Evolutionary conservation across 2,329 filamentous ascomycete genomes (phyloP), one percentile per base, ranked within the genome.

Genomic region (Sarocladium kiliense): DNA sequence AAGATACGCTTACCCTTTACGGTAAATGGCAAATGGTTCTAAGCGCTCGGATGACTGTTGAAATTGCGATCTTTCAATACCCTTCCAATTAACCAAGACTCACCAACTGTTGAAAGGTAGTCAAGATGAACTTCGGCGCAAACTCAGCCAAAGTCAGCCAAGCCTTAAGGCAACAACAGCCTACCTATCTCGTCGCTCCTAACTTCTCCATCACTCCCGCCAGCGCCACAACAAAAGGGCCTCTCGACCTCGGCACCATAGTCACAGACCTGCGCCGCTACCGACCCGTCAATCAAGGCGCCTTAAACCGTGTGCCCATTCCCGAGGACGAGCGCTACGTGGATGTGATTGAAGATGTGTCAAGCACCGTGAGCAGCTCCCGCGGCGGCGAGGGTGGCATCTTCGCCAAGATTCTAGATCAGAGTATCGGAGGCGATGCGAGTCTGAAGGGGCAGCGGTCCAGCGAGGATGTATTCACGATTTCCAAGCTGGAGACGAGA

Each of bases 201-300:
- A 21, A 45, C 41, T 45, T 45, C 23, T 45, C 41, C 21, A 45
- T 45, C n/a, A 5, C 18, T 4, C 41, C 41, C 10, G 9, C n/a
- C 41, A 45, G 41, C 41, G 41, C 41, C 18, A 45, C 41, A 6
- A 10, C 41, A 7, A 45, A 45, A 25, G 41, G 41, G 16, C 49
- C 49, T 16, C 30, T 36, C 49, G 34, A 53, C 30, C 30, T 34
- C 25, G 30, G 49, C 26, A 53, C 49, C 19, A 26, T 53, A 26
- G 30, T 53, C 30, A 23, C 30, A 18, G 49, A 39, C 23, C 49
- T 53, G 11, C 12, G 30, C n/a, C 49, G 49, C 12, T 53, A 36
- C 30, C 30, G 49, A 36, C 49, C 49, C 19, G 12, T 53, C 12
- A 53, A 45, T n/a, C 41, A 45, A 25, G 41, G 41, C n/a, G 18